Conservation (phyloP, 306 rosid genomes). For the Vigna reflexopilosa region DNA sequence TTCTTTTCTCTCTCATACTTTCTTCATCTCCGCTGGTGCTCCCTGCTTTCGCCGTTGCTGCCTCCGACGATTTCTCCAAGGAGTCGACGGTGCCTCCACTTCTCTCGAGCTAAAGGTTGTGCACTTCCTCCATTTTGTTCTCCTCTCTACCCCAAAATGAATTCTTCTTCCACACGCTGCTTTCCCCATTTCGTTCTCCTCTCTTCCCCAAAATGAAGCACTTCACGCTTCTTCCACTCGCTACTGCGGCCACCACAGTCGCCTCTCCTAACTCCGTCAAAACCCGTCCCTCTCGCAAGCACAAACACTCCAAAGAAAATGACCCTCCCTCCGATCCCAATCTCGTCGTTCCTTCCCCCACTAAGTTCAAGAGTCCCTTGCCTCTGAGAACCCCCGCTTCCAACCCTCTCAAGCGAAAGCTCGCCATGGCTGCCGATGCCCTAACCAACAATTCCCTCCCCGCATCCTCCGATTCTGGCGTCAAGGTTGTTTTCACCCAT, state of each 20-base stretch:
- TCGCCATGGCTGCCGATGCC: conserved; percentile 49
- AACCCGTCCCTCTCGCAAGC: conserved; percentile 61
- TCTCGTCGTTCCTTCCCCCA: conserved; percentile 53
- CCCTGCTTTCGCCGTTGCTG: rapidly evolving
- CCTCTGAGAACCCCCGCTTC: conserved; percentile 91
- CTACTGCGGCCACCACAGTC: conserved; percentile 62
- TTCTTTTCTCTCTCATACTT: no score
- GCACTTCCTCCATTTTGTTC: no score
- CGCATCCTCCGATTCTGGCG: conserved; percentile 82
- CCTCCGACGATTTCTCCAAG: no score
- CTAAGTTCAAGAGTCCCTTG: conserved; percentile 73
- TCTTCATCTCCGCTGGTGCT: no score
- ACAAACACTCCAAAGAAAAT: conserved; percentile 73
- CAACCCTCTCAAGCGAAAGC: conserved; percentile 96
- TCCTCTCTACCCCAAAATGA: no score
- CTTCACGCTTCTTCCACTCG: conserved; percentile 63
- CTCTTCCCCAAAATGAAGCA: conserved; percentile 63
- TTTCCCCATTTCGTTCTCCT: not conserved
- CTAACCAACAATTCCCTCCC: conserved; percentile 56
- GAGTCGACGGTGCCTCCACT: no score
- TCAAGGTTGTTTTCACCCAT: conserved; percentile 56
- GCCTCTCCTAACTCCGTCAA: conserved; percentile 43
- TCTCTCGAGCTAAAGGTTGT: no score
- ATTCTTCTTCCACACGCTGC: not conserved
- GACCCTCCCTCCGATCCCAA: conserved; percentile 81